These are phyloP conservation scores for Globisporangium splendens DNA, from an alignment of 352 stramenopile species.

Conservation along the genomic window DNA sequence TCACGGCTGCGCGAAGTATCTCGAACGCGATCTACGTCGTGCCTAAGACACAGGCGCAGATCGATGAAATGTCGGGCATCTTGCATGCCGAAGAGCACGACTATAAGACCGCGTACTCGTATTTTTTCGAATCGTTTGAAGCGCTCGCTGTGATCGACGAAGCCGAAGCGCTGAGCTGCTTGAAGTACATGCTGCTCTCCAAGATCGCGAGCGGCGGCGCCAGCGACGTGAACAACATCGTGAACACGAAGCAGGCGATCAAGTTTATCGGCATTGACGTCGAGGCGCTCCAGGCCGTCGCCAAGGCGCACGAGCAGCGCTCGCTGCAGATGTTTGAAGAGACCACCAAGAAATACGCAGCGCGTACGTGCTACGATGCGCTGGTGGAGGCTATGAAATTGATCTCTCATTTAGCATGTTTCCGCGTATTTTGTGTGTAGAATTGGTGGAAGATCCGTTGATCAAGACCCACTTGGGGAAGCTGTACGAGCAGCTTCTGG, in stretches of 20 bases:
- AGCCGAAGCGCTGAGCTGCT: constrained; percentile 71
- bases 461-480: constrained; percentile 95
- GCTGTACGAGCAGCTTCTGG: constrained; percentile 97
- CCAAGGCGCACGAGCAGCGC: constrained; percentile 92
- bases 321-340: constrained; percentile 90
- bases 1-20: constrained; percentile 96
- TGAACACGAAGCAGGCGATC: constrained; percentile 95
- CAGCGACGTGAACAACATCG: constrained; percentile 93
- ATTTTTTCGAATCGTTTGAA: constrained; percentile 98
- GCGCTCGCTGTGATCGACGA: constrained; percentile 93
- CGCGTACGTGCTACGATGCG: constrained; percentile 33
- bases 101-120: constrained; percentile 99
- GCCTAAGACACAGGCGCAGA: constrained; percentile 92
- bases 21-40: constrained; percentile 98
- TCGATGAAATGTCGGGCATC: constrained; percentile 96
- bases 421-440: constrained; percentile 29
- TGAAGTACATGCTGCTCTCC: constrained; percentile 99
- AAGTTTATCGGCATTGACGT: constrained; percentile 96
- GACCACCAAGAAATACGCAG: constrained; percentile 86
- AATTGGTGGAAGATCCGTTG: constrained; percentile 81
- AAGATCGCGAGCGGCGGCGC: constrained; percentile 91
- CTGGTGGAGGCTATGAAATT: constrained; percentile 1
- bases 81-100: constrained; percentile 98
- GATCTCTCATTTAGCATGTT: not conserved
- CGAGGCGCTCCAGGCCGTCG: constrained; percentile 95